phyloP scores from a whole-genome alignment of 2,329 filamentous ascomycete species.

The Trichoderma cornu-damae region DNA sequence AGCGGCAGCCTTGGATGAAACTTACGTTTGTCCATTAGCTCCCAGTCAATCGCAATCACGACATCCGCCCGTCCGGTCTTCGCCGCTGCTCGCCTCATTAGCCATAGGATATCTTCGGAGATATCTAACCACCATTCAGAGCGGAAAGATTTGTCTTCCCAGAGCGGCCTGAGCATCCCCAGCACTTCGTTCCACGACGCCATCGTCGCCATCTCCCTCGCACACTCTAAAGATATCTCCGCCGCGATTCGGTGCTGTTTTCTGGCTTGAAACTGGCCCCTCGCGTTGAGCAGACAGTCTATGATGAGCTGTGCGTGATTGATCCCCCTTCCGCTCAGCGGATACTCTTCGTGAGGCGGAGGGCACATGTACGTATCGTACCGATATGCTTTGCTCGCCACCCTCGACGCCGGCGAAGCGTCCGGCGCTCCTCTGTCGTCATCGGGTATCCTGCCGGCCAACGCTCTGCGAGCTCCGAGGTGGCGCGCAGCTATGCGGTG shows the following conservation, averaged over 20 bases:
- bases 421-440: conserved; percentile 51
- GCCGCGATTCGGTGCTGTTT: conserved; percentile 49
- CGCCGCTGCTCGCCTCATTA: conserved; percentile 52
- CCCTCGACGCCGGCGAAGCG: conserved; percentile 41
- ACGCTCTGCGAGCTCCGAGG: conserved; percentile 45
- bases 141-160: conserved; percentile 53
- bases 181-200: conserved; percentile 51
- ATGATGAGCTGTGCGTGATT: conserved; percentile 54
- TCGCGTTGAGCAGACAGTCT: conserved; percentile 47
- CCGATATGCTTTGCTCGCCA: conserved; percentile 45
- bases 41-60: conserved; percentile 60
- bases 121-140: conserved; percentile 56
- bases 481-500: conserved; percentile 57
- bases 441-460: conserved; percentile 54
- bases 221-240: conserved; percentile 54
- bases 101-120: conserved; percentile 57
- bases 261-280: conserved; percentile 49
- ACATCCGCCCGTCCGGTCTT: conserved; percentile 49
- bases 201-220: conserved; percentile 48
- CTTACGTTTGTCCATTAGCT: conserved; percentile 56
- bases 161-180: conserved; percentile 51
- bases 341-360: conserved; percentile 56
- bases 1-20: conserved; percentile 14
- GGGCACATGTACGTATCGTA: conserved; percentile 65
- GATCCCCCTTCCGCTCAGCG: conserved; percentile 45